These are phyloP conservation scores for Xylariaceae sp. DNA, from an alignment of 2,329 filamentous ascomycete genomes.

Conservation along the genomic window DNA sequence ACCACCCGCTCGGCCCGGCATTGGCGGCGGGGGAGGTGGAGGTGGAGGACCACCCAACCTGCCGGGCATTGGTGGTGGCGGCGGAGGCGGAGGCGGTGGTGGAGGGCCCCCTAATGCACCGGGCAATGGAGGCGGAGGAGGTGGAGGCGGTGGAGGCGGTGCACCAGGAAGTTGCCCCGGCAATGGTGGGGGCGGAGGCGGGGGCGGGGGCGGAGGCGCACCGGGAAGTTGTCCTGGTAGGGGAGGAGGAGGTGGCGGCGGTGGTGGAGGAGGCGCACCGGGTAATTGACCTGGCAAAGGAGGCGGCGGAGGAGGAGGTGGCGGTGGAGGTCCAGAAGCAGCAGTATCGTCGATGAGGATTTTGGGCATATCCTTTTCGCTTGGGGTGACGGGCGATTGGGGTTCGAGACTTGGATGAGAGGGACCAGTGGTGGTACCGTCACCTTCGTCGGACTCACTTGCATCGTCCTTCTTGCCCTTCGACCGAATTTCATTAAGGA, in stretches of 20 bases:
- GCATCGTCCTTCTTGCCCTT: slow-evolving; percentile 70
- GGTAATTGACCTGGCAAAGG: slow-evolving; percentile 35
- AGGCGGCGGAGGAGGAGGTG: slow-evolving; percentile 46
- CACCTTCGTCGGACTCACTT: slow-evolving; percentile 66
- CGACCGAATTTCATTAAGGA: slow-evolving; percentile 63
- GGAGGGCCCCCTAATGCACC: slow-evolving; percentile 29
- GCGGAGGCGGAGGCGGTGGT: slow-evolving; percentile 24
- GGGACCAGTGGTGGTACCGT: slow-evolving; percentile 66
- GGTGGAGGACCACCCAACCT: slow-evolving; percentile 34
- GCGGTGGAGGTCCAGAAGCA: slow-evolving; percentile 39
- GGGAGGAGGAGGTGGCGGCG: slow-evolving; percentile 34
- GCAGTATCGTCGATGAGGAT: slow-evolving; percentile 48
- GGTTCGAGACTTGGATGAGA: slow-evolving; percentile 71
- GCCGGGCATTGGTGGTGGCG: slow-evolving; percentile 46
- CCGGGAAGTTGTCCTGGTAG: slow-evolving; percentile 34
- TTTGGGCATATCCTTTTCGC: slow-evolving; percentile 55
- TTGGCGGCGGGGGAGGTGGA: slow-evolving; percentile 53
- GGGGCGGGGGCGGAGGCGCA: slow-evolving; percentile 34
- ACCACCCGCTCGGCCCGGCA: slow-evolving; percentile 48
- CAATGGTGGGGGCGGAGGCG: slow-evolving; percentile 45
- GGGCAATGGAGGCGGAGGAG: slow-evolving; percentile 45
- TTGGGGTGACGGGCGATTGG: slow-evolving; percentile 61
- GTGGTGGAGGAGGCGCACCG: slow-evolving; percentile 37
- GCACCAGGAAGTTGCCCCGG: slow-evolving; percentile 35
- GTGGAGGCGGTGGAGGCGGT: neutral